Evolutionary conservation across 371 early-diverging fungal genomes (phyloP), one percentile per base, ranked within the genome.

Genomic region (Mortierella sp.): DNA sequence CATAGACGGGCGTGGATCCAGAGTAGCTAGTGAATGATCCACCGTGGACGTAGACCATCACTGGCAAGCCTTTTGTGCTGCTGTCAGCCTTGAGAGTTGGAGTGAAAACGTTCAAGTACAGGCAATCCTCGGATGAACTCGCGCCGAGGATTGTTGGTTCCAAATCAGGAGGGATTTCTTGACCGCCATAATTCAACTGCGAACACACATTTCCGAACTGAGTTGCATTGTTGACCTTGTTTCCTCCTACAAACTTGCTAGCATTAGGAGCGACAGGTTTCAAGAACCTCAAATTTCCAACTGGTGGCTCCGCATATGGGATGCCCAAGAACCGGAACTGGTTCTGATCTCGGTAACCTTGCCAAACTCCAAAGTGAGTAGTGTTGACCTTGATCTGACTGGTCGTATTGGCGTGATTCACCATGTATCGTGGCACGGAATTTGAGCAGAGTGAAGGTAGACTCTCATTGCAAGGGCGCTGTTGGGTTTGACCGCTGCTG

Each of bases 81-180:
- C 11, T 18, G 1, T 55, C 24, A 0, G 62, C 28, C 59, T 72
- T 71, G 55, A 80, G 16, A 11, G 62, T 49, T 2, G 86, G 86
- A 11, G 85, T 86, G 57, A 64, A 87, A 3, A 88, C 77, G 65
- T 87, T 87, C 51, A 89, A 60, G 49, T 73, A 83, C 40, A 89
- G 65, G 51, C 89, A 88, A 58, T 86, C 85, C 66, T 88, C 88
- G 3, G 70, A 59, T 35, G 66, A 24, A 0, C 35, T 28, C 6
- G 73, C 74, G 0, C 74, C 70, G 20, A 14, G 64, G 39, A 1
- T 2, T 10, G 43, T 40, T 64, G 11, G 2, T 14, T 12, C 24
- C 24, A 0, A 0, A 11, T 43, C 45, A 4, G 16, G 11, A 43
- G 45, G 18, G 16, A 43, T 11, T 43, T 11, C 16, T 43, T 1